These are phyloP conservation scores for Oidium heveae DNA, from an alignment of 2,329 filamentous ascomycete genomes.

Conservation along the genomic window DNA sequence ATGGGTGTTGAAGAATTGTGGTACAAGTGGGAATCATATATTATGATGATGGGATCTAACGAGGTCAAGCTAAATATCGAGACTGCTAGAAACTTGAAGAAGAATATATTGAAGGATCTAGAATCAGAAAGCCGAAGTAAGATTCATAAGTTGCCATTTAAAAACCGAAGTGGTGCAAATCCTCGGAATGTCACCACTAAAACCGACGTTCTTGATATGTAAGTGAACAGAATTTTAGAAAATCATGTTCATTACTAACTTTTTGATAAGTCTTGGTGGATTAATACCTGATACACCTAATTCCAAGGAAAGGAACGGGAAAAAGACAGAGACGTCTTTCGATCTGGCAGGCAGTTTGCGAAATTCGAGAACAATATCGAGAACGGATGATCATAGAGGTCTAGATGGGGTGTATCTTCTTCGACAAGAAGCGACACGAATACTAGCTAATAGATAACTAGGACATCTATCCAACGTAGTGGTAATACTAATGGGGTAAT, in stretches of 20 bases:
- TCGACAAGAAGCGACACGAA: not conserved
- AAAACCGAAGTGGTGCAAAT: constrained; percentile 34
- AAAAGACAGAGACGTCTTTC: constrained; percentile 22
- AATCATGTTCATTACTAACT: too few species aligned
- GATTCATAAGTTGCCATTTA: constrained; percentile 34
- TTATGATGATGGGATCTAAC: constrained; percentile 74
- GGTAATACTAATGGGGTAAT: constrained; percentile 56
- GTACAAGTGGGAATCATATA: constrained; percentile 98
- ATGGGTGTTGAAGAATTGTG: constrained; percentile 68
- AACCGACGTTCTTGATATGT: constrained; percentile 67
- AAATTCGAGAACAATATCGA: constrained; percentile 18
- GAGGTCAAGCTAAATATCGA: constrained; percentile 47
- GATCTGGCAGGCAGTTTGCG: constrained; percentile 21
- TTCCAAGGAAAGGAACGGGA: constrained; percentile 6
- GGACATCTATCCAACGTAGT: constrained; percentile 44
- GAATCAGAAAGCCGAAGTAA: constrained; percentile 52
- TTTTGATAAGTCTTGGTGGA: constrained; percentile 24
- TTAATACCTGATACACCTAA: constrained; percentile 37
- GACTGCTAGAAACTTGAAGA: constrained; percentile 55
- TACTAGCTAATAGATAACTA: constrained; percentile 7
- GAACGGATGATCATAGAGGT: constrained; percentile 5
- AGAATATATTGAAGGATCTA: constrained; percentile 59
- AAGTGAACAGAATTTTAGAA: constrained; percentile 10
- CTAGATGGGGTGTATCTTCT: constrained; percentile 7
- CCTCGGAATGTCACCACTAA: constrained; percentile 29